phyloP scores from a whole-genome alignment of 2,329 filamentous ascomycete species.

The Fusarium sacchari region DNA sequence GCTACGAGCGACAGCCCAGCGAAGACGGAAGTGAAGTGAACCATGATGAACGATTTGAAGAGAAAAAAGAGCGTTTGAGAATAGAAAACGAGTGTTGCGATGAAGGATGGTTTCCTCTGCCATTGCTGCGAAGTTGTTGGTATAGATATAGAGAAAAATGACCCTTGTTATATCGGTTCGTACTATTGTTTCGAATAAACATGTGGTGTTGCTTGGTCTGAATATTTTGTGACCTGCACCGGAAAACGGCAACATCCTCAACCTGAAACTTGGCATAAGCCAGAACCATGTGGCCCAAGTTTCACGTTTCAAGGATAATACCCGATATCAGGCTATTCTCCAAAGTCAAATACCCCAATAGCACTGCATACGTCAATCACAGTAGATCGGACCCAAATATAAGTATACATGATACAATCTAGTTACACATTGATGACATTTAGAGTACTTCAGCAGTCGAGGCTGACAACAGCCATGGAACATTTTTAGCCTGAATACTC shows the following conservation, averaged over 20 bases:
- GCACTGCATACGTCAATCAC: background rate
- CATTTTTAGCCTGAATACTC: background rate
- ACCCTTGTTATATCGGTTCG: conserved; percentile 12
- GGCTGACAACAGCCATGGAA: background rate
- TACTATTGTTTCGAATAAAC: conserved; percentile 6
- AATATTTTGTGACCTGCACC: conserved; percentile 7
- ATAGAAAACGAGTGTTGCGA: conserved; percentile 18
- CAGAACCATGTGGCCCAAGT: background rate
- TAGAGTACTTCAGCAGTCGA: background rate
- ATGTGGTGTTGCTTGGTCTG: conserved; percentile 28
- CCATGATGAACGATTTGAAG: conserved; percentile 33
- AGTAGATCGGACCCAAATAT: background rate
- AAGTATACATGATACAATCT: background rate
- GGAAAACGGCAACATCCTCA: background rate
- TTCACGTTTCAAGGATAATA: conserved; percentile 10
- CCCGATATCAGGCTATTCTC: conserved; percentile 4
- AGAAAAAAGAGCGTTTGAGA: conserved; percentile 24
- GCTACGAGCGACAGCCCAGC: conserved; percentile 40
- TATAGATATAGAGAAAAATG: background rate
- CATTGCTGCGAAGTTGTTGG: background rate
- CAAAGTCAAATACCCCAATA: background rate
- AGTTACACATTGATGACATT: background rate
- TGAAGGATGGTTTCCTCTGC: background rate
- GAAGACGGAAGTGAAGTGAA: conserved; percentile 41
- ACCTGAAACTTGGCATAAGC: conserved; percentile 14